Percentiles rank a stretch among this genome's conserved stretches.
These are phyloP conservation scores for Sicyos edulis DNA, from an alignment of 306 rosid species.

Conservation along the genomic window DNA sequence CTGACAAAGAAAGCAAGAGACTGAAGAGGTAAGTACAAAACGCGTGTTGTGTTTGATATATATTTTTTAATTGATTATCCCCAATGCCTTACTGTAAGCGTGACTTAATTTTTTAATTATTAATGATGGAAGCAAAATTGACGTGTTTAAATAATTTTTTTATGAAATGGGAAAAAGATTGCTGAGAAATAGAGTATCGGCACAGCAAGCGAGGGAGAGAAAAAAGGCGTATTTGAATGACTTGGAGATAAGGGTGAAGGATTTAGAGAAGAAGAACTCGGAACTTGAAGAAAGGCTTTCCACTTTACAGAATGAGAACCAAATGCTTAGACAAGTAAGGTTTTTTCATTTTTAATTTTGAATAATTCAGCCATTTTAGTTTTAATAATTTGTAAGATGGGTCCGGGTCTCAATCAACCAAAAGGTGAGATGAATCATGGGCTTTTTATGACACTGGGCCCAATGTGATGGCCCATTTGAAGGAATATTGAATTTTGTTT, in stretches of 20 bases:
- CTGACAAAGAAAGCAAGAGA: slow-evolving; percentile 94
- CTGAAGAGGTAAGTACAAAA: slow-evolving; percentile 56
- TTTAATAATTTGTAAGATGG: not conserved
- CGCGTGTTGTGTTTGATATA: not conserved
- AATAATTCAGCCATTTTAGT: not conserved
- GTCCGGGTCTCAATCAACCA: not conserved
- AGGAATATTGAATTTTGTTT: not conserved
- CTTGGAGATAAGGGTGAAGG: slow-evolving; percentile 51
- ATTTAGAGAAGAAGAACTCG: slow-evolving; percentile 53
- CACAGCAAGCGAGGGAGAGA: slow-evolving; percentile 84
- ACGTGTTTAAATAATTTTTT: not conserved
- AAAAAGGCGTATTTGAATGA: slow-evolving; percentile 71
- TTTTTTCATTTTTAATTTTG: too few relatives aligned
- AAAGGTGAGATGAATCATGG: not conserved
- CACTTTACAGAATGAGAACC: slow-evolving; percentile 37
- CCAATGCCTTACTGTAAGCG: too few relatives aligned
- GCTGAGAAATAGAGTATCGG: slow-evolving; percentile 78
- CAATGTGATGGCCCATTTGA: not conserved
- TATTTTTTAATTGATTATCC: too few relatives aligned
- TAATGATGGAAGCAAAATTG: not conserved
- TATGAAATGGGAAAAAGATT: slow-evolving; percentile 25
- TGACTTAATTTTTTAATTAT: too few relatives aligned
- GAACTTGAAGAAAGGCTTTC: slow-evolving; percentile 69
- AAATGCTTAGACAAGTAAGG: slow-evolving; percentile 27
- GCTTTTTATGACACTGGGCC: not conserved